Conservation (phyloP, 768 basidiomycete species). For the Amanita rimosa region DNA sequence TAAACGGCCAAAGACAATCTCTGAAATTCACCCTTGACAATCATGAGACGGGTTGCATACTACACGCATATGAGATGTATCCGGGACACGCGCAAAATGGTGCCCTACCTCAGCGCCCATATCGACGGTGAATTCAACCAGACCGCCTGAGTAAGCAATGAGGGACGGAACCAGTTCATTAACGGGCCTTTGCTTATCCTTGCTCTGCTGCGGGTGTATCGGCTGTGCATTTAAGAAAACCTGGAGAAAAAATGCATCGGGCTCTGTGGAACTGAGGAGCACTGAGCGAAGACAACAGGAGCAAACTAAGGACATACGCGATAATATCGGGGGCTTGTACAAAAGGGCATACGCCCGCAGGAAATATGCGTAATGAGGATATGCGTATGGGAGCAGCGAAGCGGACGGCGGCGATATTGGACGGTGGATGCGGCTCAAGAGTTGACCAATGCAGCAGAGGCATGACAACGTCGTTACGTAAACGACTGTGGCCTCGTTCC, state of each 20-base stretch:
- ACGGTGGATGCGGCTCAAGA: conserved; percentile 44
- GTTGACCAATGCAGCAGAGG: conserved; percentile 61
- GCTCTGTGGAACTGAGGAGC: conserved; percentile 48
- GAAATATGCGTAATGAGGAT: conserved; percentile 58
- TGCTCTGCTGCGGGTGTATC: conserved; percentile 29
- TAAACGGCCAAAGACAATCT: conserved; percentile 55
- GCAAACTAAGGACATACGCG: conserved; percentile 32
- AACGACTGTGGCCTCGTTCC: too few species aligned
- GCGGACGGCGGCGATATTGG: conserved; percentile 57
- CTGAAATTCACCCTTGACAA: conserved; percentile 66
- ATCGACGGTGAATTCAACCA: conserved; percentile 53
- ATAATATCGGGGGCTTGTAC: conserved; percentile 44
- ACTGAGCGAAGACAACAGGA: conserved; percentile 8
- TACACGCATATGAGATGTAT: conserved; percentile 14
- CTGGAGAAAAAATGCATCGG: conserved; percentile 62
- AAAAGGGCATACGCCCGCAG: conserved; percentile 56
- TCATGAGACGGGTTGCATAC: conserved; percentile 71
- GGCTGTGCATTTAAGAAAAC: conserved; percentile 67
- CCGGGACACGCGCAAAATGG: background rate
- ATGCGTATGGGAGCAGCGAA: conserved; percentile 59
- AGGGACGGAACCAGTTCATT: conserved; percentile 66
- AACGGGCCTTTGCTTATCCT: conserved; percentile 50
- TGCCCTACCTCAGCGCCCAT: conserved; percentile 56
- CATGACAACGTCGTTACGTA: conserved; percentile 16
- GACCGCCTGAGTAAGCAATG: conserved; percentile 61